Base-by-base conservation (phyloP, 176 grass and related monocot genomes). In the Oryza meyeriana region DNA sequence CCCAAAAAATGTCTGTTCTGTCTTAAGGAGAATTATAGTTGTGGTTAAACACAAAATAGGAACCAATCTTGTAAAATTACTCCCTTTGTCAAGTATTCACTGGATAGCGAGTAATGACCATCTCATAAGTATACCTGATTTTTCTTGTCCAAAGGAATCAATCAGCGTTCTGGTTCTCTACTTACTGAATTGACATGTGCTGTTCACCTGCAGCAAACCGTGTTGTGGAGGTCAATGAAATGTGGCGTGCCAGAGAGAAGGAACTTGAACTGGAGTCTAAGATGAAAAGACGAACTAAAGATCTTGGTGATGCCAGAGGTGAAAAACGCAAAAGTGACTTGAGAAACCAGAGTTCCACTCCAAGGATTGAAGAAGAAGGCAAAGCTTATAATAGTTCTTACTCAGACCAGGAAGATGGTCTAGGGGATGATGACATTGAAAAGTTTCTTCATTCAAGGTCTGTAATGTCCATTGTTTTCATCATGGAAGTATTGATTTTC, bases 231-330 rank as follows among this genome's bases (percentile, higher is more conserved):
- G 88, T 98, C 14, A 31, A 89, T 67, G 95, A 98, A 80, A 94
- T 98, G 95, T 98, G 95, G 95, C 81, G 75, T 74, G 90, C 92
- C 29, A 92, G 95, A 30, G 88, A 94, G 36, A 98, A 94, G 88
- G 95, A 98, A 79, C 66, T 83, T 44, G 88, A 89, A 68, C 76
- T 98, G 69, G 90, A 98, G 63, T 83, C 68, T 64, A 98, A 89
- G 64, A 26, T 81, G 64, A 89, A 87, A 65, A 57, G 45, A 20
- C 82, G 47, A 79, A 64, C 61, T 73, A 84, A 78, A 47, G 73
- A 85, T 76, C 8, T 0, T 77, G 66, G 26, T 72, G 83, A 85
- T 12, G 34, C n/a, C 28, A 81, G 78, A 58, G 78, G 66, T 9
- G 66, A 91, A 65, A 94, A 89, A 61, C 28, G 89, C 59, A 80